phyloP scores from a whole-genome alignment of 495 filamentous ascomycete species.

The Astrothelium subdiscretum region DNA sequence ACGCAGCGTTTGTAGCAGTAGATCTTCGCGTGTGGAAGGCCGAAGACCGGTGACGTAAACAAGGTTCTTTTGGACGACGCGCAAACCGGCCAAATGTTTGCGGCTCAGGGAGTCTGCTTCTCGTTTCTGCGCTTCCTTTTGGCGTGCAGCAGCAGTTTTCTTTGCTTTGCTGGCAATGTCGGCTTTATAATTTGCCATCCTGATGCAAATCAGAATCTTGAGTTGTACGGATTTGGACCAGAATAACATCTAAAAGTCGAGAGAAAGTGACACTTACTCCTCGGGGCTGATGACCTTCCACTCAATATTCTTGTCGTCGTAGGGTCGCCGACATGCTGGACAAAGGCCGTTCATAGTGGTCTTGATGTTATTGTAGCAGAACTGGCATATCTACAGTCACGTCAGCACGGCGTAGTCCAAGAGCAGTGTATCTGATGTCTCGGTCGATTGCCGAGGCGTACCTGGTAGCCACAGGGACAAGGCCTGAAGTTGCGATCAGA shows the following conservation, averaged over 20 bases:
- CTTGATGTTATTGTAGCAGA: constrained; percentile 98
- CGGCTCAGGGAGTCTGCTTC: constrained; percentile 91
- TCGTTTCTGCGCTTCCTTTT: constrained; percentile 89
- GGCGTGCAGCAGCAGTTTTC: constrained; percentile 78
- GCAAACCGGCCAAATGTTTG: constrained; percentile 86
- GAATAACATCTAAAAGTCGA: background rate
- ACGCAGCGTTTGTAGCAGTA: constrained; percentile 74
- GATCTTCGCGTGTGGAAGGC: constrained; percentile 82
- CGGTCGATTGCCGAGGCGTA: constrained; percentile 32
- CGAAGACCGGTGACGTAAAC: constrained; percentile 95
- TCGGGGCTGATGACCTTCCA: constrained; percentile 88
- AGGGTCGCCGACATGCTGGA: constrained; percentile 87
- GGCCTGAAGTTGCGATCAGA: constrained; percentile 95
- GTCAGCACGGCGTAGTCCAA: background rate
- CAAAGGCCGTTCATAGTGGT: constrained; percentile 90
- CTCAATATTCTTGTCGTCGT: constrained; percentile 92
- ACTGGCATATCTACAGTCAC: constrained; percentile 83
- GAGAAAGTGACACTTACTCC: constrained; percentile 50
- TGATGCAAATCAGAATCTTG: constrained; percentile 11
- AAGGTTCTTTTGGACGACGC: constrained; percentile 95
- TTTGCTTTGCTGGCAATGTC: constrained; percentile 82
- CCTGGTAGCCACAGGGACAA: constrained; percentile 97
- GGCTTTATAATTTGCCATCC: constrained; percentile 45
- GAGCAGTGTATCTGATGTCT: background rate
- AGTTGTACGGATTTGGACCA: background rate